Percentiles rank a stretch among this genome's conserved stretches.
These are phyloP conservation scores for Cytidiella melzeri DNA, from an alignment of 768 basidiomycete species.

Conservation along the genomic window DNA sequence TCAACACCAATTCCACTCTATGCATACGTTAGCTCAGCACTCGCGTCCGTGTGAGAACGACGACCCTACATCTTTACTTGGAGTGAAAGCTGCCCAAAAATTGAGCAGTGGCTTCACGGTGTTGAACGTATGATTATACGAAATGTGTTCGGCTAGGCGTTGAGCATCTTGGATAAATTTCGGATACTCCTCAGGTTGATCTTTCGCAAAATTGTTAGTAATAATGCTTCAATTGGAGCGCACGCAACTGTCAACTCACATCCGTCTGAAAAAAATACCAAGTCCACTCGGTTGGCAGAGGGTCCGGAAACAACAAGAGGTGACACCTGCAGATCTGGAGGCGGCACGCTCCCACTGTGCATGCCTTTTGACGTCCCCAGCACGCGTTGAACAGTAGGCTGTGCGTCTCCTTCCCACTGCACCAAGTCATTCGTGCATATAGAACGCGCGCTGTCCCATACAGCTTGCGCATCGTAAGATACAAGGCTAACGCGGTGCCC, in stretches of 20 bases:
- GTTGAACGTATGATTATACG: slow-evolving; percentile 69
- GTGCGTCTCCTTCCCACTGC: background rate
- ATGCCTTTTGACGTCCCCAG: background rate
- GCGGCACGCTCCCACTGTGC: background rate
- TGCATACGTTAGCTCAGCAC: background rate
- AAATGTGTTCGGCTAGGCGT: slow-evolving; percentile 62
- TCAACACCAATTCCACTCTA: slow-evolving; percentile 70
- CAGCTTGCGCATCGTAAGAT: background rate
- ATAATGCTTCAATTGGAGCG: slow-evolving; percentile 12
- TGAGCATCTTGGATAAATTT: slow-evolving; percentile 65
- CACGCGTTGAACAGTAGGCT: slow-evolving; percentile 2
- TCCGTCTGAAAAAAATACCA: slow-evolving; percentile 75
- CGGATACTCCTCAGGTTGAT: slow-evolving; percentile 45
- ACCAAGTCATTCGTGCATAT: background rate
- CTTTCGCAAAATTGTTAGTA: slow-evolving; percentile 27
- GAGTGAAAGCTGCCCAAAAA: slow-evolving; percentile 76
- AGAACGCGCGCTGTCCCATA: slow-evolving; percentile 6
- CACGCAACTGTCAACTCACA: slow-evolving; percentile 53
- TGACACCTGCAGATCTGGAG: slow-evolving; percentile 38
- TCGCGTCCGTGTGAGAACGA: background rate
- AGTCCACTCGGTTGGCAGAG: slow-evolving; percentile 59
- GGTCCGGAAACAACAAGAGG: slow-evolving; percentile 59
- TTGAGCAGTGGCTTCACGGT: slow-evolving; percentile 72
- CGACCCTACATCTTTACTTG: slow-evolving; percentile 57
- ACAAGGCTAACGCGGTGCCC: slow-evolving; percentile 16